These are phyloP conservation scores for Phaffia australis DNA, from an alignment of 768 basidiomycete species.

Conservation along the genomic window DNA sequence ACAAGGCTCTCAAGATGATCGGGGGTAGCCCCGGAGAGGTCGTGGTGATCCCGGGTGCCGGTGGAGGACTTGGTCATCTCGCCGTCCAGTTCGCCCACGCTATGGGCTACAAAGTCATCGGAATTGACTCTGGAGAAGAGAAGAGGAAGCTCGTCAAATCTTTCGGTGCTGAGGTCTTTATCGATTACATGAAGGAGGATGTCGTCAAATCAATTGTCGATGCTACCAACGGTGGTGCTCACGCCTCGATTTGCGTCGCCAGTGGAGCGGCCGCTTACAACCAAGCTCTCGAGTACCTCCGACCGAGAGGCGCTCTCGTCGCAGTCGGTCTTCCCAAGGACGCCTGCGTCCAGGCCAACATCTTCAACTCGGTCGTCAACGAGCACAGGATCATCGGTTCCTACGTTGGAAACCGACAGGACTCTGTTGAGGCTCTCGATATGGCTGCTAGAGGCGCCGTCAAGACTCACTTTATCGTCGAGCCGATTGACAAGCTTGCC, in stretches of 20 bases:
- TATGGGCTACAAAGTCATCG: conserved; percentile 60
- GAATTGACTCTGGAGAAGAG: conserved; percentile 65
- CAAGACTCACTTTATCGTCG: conserved; percentile 43
- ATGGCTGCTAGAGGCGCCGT: conserved; percentile 64
- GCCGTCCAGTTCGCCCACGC: conserved; percentile 70
- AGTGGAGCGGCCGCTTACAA: conserved; percentile 40
- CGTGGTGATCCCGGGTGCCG: conserved; percentile 32
- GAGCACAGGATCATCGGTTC: conserved; percentile 37
- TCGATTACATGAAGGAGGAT: conserved; percentile 65
- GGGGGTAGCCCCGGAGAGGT: conserved; percentile 11
- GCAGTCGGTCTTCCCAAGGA: conserved; percentile 29
- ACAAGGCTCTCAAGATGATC: conserved; percentile 20
- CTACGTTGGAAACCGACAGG: conserved; percentile 53
- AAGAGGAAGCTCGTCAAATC: conserved; percentile 53
- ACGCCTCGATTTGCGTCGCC: conserved; percentile 45
- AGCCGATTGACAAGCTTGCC: conserved; percentile 47
- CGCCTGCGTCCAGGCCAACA: conserved; percentile 11
- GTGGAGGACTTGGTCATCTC: conserved; percentile 64
- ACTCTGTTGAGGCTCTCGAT: conserved; percentile 66
- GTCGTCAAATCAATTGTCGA: conserved; percentile 55
- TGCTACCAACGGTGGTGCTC: conserved; percentile 62
- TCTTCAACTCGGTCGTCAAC: conserved; percentile 38
- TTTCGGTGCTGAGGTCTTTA: conserved; percentile 56
- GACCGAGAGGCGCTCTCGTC: conserved; percentile 49
- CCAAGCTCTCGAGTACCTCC: conserved; percentile 55